Percentiles rank a stretch among this genome's conserved stretches.
phyloP scores from a whole-genome alignment of 768 basidiomycete genomes.

The Suillus lakei region DNA sequence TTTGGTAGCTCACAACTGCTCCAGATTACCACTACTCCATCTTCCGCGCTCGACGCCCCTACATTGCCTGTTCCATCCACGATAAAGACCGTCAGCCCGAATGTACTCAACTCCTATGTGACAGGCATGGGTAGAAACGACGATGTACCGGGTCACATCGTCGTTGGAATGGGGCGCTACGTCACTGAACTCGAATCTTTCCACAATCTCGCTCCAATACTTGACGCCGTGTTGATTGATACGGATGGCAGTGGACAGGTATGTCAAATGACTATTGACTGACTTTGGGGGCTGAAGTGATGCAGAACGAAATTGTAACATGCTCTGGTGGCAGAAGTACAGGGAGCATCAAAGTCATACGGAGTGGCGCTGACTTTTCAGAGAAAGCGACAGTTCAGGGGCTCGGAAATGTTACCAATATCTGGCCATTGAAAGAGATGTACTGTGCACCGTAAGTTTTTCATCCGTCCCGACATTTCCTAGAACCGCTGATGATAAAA shows the following conservation, averaged over 20 bases:
- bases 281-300: not conserved
- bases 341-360: conserved; percentile 77
- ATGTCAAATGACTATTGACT: conserved; percentile 18
- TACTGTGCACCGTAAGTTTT: conserved; percentile 54
- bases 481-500: not conserved
- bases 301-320: conserved; percentile 79
- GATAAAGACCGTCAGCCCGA: conserved; percentile 46
- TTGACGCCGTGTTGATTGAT: conserved; percentile 81
- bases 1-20: conserved; percentile 81
- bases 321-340: conserved; percentile 82
- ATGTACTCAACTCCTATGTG: conserved; percentile 32
- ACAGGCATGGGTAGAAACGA: conserved; percentile 43
- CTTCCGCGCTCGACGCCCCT: conserved; percentile 42
- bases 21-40: conserved; percentile 53
- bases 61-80: conserved; percentile 58
- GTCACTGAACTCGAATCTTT: conserved; percentile 66
- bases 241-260: conserved; percentile 74
- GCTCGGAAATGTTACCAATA: conserved; percentile 54
- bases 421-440: conserved; percentile 64
- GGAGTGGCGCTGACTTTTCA: conserved; percentile 82
- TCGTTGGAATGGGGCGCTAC: conserved; percentile 58
- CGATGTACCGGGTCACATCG: conserved; percentile 46
- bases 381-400: conserved; percentile 65
- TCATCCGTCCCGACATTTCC: not conserved
- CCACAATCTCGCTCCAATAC: conserved; percentile 82